Conservation (phyloP, 2,329 filamentous ascomycete genomes). For the Didymella exigua region DNA sequence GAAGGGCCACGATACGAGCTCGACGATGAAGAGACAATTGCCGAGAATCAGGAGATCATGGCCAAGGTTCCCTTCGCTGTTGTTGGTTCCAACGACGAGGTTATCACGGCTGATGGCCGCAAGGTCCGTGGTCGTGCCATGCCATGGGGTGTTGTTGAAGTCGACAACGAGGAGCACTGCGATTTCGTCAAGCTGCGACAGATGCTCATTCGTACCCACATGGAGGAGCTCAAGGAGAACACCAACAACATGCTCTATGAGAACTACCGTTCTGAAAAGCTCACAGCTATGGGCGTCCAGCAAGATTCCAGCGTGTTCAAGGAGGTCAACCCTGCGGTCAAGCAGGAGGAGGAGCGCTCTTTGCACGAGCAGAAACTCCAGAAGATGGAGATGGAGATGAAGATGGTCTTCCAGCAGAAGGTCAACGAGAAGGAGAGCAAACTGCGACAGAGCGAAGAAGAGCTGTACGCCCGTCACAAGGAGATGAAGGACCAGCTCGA, state of each 20-base stretch:
- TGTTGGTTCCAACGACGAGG: constrained; percentile 94
- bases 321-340: constrained; percentile 99
- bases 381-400: constrained; percentile 99
- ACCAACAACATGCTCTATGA: constrained; percentile 99
- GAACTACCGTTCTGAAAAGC: constrained; percentile 99
- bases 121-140: constrained; percentile 95
- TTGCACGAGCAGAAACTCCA: constrained; percentile 99
- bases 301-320: constrained; percentile 99
- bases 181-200: constrained; percentile 99
- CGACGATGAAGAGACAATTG: constrained; percentile 98
- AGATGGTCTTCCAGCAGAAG: constrained; percentile 99
- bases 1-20: constrained; percentile 98
- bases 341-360: constrained; percentile 98
- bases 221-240: constrained; percentile 99
- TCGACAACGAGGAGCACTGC: constrained; percentile 99
- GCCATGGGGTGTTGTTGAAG: constrained; percentile 98
- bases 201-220: constrained; percentile 99
- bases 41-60: constrained; percentile 99
- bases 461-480: constrained; percentile 94
- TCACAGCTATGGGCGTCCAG: constrained; percentile 96
- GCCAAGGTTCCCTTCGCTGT: constrained; percentile 99
- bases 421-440: constrained; percentile 99
- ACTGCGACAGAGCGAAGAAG: constrained; percentile 98
- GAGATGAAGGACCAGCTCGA: constrained; percentile 99
- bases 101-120: constrained; percentile 87